These are phyloP conservation scores for Linum tenue DNA, from an alignment of 345 rosid genomes.

Conservation along the genomic window DNA sequence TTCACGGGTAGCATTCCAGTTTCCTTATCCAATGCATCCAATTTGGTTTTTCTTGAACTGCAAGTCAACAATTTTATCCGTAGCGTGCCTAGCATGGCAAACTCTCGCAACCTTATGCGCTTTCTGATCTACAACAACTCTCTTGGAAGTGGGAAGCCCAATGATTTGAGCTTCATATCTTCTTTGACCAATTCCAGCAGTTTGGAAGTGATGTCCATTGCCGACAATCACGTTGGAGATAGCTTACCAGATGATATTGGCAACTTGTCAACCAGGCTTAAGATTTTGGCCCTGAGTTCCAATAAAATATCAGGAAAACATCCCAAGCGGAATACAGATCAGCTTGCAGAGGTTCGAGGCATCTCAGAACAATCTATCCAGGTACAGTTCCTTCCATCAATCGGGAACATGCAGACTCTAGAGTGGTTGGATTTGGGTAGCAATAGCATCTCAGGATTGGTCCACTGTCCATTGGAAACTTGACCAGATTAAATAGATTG, in stretches of 20 bases:
- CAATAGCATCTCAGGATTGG: constrained; percentile 5
- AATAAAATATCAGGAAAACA: constrained; percentile 12
- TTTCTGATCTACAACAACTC: not conserved
- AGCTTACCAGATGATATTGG: constrained; percentile 7
- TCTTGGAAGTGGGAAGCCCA: constrained; percentile 4
- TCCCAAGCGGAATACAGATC: constrained; percentile 14
- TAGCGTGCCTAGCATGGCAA: not conserved
- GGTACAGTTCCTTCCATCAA: constrained; percentile 12
- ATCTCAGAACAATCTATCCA: not conserved
- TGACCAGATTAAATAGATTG: not conserved
- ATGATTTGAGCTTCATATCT: constrained; percentile 10
- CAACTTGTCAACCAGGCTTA: constrained; percentile 15
- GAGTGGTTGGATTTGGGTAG: not conserved
- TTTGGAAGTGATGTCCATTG: not conserved
- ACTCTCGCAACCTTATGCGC: not conserved
- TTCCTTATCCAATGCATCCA: too few relatives aligned
- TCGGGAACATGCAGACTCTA: constrained; percentile 16
- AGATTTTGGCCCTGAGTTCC: fast-evolving
- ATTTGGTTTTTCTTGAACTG: constrained; percentile 1
- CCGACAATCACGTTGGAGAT: constrained; percentile 6
- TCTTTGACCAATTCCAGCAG: constrained; percentile 13
- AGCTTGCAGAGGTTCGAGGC: constrained; percentile 1
- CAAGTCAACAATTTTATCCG: constrained; percentile 2
- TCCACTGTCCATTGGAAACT: constrained; percentile 12
- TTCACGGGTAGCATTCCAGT: constrained; percentile 1